These are phyloP conservation scores for Tillandsia leiboldiana DNA, from an alignment of 176 grass and related monocot genomes.

Conservation along the genomic window DNA sequence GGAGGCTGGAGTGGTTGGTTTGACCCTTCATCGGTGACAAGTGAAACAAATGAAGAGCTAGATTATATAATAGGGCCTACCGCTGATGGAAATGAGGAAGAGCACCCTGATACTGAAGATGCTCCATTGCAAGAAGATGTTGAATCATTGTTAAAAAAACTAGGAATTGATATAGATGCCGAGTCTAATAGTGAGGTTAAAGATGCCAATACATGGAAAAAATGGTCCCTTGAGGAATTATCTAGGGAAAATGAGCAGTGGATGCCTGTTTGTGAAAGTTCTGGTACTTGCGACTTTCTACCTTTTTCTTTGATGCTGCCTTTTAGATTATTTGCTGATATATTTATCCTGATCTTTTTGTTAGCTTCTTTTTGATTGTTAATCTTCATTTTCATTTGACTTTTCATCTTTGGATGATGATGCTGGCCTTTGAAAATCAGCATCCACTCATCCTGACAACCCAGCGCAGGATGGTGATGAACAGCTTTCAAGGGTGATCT, in stretches of 20 bases:
- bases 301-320: constrained; percentile 18
- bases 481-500: constrained; percentile 84
- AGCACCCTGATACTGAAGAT: constrained; percentile 42
- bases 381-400: background rate
- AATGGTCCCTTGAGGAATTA: constrained; percentile 75
- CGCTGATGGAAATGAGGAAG: constrained; percentile 34
- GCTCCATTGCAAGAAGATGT: constrained; percentile 58
- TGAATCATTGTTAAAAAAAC: constrained; percentile 80
- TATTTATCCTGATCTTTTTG: constrained; percentile 19
- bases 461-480: constrained; percentile 49
- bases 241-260: constrained; percentile 70
- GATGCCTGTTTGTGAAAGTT: constrained; percentile 77
- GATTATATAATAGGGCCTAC: constrained; percentile 31
- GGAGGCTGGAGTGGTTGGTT: constrained; percentile 96
- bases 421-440: constrained; percentile 23
- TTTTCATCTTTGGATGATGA: background rate
- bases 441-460: constrained; percentile 24
- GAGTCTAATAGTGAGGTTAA: constrained; percentile 82
- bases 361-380: background rate
- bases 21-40: constrained; percentile 42
- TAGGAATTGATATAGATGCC: constrained; percentile 74
- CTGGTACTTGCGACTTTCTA: constrained; percentile 31
- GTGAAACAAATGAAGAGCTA: constrained; percentile 18
- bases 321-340: background rate
- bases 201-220: constrained; percentile 90